Base-by-base conservation (phyloP, 768 basidiomycete species). In the Phlebiopsis flavidoalba region DNA sequence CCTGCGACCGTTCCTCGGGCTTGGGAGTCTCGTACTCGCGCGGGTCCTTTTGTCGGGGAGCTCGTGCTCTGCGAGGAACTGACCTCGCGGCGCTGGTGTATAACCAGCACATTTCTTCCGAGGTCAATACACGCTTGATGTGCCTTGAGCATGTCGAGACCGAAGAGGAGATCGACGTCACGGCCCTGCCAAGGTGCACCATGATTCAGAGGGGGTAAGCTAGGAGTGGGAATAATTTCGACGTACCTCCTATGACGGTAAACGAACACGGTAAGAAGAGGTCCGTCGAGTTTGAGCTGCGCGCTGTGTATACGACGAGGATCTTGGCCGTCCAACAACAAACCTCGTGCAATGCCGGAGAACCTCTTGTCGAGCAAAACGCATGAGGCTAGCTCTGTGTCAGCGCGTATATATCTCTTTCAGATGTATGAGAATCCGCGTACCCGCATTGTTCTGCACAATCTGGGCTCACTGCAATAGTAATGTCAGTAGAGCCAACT, bases 141-240 rank as follows among this genome's bases (percentile, higher is more conserved):
- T 0, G 95, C 91, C 74, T 94, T 98, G 62, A 98, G 84, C 97
- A 98, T 98, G 80, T 99, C 97, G n/a, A 99, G 82, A 7, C 97
- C 97, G 46, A 99, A 88, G 3, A 99, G 79, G n/a, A 99, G 85
- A 69, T 98, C 96, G 50, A 98, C 94, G 60, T 91, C 87, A 35
- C 87, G 84, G 40, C 95, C 95, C 91, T 94, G 60, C 21, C 15
- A 22, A 33, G 53, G 57, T 45, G 53, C 26, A 17, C 40, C 40
- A 3, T 8, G 12, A 17, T 43, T 43, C 8, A 43, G 55, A 19
- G 45, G 57, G 46, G 26, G n/a, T 57, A 40, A n/a, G 53, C 17
- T 8, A 58, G 40, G n/a, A 19, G 6, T 43, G 5, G 33, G 8
- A 43, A 11, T n/a, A 21, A 1, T 1, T 53, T 8, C 24, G n/a